phyloP scores from a whole-genome alignment of 805 yeast genomes.

The Candida golubevii region DNA sequence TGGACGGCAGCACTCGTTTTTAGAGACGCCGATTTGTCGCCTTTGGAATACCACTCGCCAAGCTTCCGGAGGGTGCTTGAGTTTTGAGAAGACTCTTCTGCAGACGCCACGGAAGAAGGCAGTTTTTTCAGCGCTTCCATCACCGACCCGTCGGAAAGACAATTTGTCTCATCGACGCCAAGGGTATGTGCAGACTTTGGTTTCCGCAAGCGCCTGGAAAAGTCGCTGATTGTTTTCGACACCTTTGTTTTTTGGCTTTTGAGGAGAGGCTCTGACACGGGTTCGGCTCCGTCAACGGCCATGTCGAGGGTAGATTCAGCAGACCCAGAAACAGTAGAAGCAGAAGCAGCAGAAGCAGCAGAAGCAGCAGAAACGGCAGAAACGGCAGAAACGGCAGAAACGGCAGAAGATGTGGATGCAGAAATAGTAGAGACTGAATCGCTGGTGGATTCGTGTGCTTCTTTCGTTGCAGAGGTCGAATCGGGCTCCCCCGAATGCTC shows the following conservation, averaged over 20 bases:
- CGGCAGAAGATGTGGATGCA: no score
- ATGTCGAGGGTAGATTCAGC: no score
- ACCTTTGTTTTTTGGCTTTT: slow-evolving; percentile 5
- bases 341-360: no score
- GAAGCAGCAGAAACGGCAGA: no score
- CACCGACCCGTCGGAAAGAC: slow-evolving; percentile 26
- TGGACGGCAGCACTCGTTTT: not conserved
- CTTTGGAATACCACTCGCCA: slow-evolving; percentile 65
- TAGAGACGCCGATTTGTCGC: slow-evolving; percentile 23
- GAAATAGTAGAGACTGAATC: no score
- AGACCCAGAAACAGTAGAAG: no score
- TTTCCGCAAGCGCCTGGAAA: slow-evolving; percentile 15
- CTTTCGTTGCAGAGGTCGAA: no score
- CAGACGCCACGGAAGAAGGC: slow-evolving; percentile 1
- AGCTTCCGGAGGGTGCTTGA: slow-evolving; percentile 33
- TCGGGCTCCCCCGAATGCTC: no score
- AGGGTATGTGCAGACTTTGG: slow-evolving; percentile 22
- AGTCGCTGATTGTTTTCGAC: slow-evolving; percentile 13
- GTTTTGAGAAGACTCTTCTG: not conserved
- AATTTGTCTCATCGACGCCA: slow-evolving; percentile 23
- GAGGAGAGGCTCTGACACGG: not conserved
- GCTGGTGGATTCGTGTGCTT: no score
- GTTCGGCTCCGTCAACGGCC: no score
- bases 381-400: no score
- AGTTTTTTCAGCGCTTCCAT: slow-evolving; percentile 11